Conservation (phyloP, 1,284 basidiomycete species). For the Leccinum solheimii region DNA sequence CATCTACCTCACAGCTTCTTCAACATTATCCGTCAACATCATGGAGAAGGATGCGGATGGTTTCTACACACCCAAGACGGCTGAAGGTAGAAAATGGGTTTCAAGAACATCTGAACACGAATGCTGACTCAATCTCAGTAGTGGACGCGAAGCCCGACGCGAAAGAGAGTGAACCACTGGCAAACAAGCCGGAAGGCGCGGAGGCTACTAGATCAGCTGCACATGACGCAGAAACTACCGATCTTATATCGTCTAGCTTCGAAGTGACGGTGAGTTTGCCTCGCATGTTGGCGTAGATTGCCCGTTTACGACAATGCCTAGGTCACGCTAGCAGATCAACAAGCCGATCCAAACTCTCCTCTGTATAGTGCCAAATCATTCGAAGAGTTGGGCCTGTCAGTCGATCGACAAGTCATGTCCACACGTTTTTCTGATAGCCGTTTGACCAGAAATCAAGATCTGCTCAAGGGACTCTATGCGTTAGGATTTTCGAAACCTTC, state of each 20-base stretch:
- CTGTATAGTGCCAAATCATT: conserved; percentile 94
- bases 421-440: conserved; percentile 6
- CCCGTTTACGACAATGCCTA: conserved; percentile 37
- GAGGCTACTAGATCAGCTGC: conserved; percentile 27
- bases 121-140: conserved; percentile 16
- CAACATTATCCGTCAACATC: conserved; percentile 8
- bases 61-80: conserved; percentile 55
- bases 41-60: conserved; percentile 76
- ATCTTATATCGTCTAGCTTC: conserved; percentile 71
- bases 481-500: conserved; percentile 98
- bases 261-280: conserved; percentile 63
- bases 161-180: conserved; percentile 23
- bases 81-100: conserved; percentile 24
- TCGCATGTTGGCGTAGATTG: conserved; percentile 1
- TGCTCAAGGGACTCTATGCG: conserved; percentile 95
- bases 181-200: conserved; percentile 23
- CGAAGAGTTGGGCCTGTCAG: conserved; percentile 90
- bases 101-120: not conserved
- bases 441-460: conserved; percentile 70
- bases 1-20: conserved; percentile 11
- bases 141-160: conserved; percentile 26
- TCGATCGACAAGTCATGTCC: conserved; percentile 20
- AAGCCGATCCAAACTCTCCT: conserved; percentile 94
- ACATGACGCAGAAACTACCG: conserved; percentile 37
- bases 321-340: conserved; percentile 98